Evolutionary conservation across 768 basidiomycete genomes (phyloP).

Genomic region (Leccinellum luteum): DNA sequence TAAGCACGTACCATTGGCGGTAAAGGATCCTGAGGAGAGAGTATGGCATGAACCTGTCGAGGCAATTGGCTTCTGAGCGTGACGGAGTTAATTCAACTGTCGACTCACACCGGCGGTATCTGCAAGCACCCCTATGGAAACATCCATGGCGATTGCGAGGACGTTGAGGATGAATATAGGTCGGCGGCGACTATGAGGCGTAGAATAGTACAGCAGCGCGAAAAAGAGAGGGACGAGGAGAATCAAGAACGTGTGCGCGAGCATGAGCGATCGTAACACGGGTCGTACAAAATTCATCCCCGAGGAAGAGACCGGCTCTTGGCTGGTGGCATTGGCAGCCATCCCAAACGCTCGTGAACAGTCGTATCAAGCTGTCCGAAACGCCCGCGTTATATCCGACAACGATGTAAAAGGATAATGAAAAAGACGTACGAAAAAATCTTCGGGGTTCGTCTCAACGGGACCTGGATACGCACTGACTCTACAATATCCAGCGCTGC

Average conservation of each 20-base stretch:
- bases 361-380: neutral
- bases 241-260: conserved; percentile 30
- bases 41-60: conserved; percentile 27
- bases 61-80: neutral
- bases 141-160: conserved; percentile 18
- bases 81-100: neutral
- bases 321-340: neutral
- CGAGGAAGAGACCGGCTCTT: neutral
- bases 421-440: neutral
- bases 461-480: neutral
- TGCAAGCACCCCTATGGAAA: conserved; percentile 19
- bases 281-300: neutral
- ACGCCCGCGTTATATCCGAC: neutral
- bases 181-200: conserved; percentile 18
- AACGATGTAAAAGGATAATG: neutral
- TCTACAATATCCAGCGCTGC: neutral
- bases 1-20: conserved; percentile 15
- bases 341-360: neutral
- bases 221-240: conserved; percentile 31
- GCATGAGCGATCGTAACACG: conserved; percentile 16
- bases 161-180: conserved; percentile 33
- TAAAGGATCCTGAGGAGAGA: conserved; percentile 22
- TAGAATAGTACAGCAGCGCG: conserved; percentile 32
- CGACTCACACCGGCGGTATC: conserved; percentile 21
- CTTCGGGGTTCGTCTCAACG: neutral